Conservation (phyloP, 106 monocot genomes). For the Gastrodia elata region DNA sequence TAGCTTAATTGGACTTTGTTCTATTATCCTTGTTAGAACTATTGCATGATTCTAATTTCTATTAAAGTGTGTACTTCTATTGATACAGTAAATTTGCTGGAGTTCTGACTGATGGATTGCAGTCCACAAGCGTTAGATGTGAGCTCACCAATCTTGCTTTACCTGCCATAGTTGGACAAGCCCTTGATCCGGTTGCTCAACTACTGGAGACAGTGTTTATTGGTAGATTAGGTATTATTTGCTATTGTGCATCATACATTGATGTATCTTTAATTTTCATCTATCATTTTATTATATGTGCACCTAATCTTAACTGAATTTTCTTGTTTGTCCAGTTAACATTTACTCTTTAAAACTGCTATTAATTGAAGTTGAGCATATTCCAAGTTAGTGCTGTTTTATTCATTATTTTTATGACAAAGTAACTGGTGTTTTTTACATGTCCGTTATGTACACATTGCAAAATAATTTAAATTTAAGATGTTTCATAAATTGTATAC, state of each 20-base stretch:
- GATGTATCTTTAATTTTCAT: slow-evolving; percentile 3
- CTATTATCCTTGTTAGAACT: neutral
- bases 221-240: slow-evolving; percentile 73
- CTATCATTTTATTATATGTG: neutral
- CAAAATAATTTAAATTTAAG: no score
- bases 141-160: slow-evolving; percentile 79
- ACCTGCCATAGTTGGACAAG: slow-evolving; percentile 85
- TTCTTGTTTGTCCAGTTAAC: neutral
- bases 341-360: no score
- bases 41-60: neutral
- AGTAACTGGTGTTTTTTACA: no score
- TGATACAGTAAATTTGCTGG: slow-evolving; percentile 31
- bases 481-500: no score
- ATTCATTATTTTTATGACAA: no score
- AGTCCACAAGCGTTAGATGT: slow-evolving; percentile 31
- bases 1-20: no score
- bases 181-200: slow-evolving; percentile 87
- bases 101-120: slow-evolving; percentile 14
- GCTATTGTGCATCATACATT: neutral
- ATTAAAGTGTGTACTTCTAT: neutral
- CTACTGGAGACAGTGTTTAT: slow-evolving; percentile 91
- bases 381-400: no score
- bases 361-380: neutral
- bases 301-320: neutral
- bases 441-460: no score